Evolutionary conservation across 2,329 filamentous ascomycete genomes (phyloP), one percentile per base, ranked within the genome.

Genomic region (Gaeumannomyces tritici): DNA sequence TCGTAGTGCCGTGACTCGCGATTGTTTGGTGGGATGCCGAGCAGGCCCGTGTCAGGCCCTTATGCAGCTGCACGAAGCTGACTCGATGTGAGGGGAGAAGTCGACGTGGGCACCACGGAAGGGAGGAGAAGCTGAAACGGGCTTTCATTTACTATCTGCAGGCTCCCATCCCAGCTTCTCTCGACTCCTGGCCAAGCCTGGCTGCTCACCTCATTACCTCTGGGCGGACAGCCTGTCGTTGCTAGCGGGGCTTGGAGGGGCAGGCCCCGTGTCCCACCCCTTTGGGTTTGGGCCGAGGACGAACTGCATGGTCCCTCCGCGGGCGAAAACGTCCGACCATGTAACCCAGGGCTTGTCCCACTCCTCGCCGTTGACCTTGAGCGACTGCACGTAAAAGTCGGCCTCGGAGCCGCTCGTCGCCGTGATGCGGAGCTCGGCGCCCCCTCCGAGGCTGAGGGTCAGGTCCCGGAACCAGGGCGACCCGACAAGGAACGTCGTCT

Each of bases 301-400:
- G 69, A 89, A 89, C 47, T 89, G 83, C 66, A 90, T 71, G 1
- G 75, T 84, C 0, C 86, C 87, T 11, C 85, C 86, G 4, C 82
- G 69, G 2, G 79, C 82, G 71, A 90, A 90, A 26, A 91, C 72
- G 66, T 89, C 86, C 15, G 82, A 73, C 84, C 85, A 90, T 24
- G 77, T 78, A 18, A 90, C 72, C 88, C 88, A 91, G 55, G 80
- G 78, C 75, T 83, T 83, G 62, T 79, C 73, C 86, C 87, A 91
- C 0, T 64, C 42, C 69, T 80, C 62, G 0, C 87, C 87, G 68
- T 91, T 90, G 56, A 91, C 80, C 67, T 77, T 81, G 63, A 90
- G 74, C 28, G 80, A 82, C 74, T 90, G 88, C 4, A 90, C 86
- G 66, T 88, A 88, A 66, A 79, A 80, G 11, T 77, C 75, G 27